Evolutionary conservation across 306 rosid species (phyloP), one percentile per base, ranked within the genome.

Genomic region (Urtica urens): DNA sequence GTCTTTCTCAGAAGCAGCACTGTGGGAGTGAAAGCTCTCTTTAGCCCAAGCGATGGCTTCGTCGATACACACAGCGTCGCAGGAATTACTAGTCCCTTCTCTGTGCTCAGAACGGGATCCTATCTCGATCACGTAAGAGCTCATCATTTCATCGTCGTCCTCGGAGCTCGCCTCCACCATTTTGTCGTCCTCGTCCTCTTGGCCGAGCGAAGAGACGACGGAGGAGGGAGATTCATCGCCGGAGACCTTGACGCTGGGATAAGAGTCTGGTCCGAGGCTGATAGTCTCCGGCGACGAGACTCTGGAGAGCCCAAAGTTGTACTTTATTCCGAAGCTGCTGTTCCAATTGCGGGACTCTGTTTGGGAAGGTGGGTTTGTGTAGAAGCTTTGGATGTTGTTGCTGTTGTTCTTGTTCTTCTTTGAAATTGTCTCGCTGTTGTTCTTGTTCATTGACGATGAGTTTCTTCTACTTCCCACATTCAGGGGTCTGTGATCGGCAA

Each of bases 1-100:
- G 53, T 72, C 74, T 67, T 72, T 73, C 57, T 84, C 76, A 25
- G 76, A 63, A 47, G 55, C 62, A 47, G 55, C 62, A 54, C 55
- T 23, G 0, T 57, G 59, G 15, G 82, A 64, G 53, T 77, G 95
- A 54, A 66, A 84, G 74, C 53, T 90, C 66, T 80, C 88, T 69
- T 85, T 84, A 39, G 87, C 94, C 97, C 97, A 90, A 39, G 97
- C 97, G 69, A 90, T 85, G 49, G 94, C 95, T 48, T 90, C 97
- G 44, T 90, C 95, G 26, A 90, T 66, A 29, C 56, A 73, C 38
- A 65, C 67, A 34, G 68, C 79, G 43, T 49, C 88, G 58, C 86
- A 67, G n/a, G n/a, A n/a, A n/a, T n/a, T n/a, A n/a, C n/a, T n/a
- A 37, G 80, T 71, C 65, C 72, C 83, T 60, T 74, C 83, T 60